Percentiles rank a stretch among this genome's conserved stretches.
Evolutionary conservation across 768 basidiomycete species (phyloP).

Genomic region (Lentinula boryana): DNA sequence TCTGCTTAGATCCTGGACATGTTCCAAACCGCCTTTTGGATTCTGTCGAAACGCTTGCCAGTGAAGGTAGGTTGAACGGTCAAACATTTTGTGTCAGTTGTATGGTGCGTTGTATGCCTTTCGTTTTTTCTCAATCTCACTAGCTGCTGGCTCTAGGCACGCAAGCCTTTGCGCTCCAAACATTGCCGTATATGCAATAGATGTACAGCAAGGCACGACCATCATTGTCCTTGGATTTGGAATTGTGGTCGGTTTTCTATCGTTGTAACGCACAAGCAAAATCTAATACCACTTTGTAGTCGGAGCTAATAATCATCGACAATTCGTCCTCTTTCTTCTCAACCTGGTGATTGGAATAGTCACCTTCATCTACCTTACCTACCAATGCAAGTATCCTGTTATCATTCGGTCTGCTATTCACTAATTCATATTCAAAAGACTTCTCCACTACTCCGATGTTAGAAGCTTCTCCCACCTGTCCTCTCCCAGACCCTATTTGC

Average conservation of each 20-base stretch:
- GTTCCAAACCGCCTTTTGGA: neutral
- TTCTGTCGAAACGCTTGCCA: constrained; percentile 76
- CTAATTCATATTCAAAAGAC: constrained; percentile 24
- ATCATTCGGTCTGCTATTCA: constrained; percentile 3
- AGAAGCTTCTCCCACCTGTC: constrained; percentile 53
- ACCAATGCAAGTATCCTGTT: constrained; percentile 55
- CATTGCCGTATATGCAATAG: constrained; percentile 91
- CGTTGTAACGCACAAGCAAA: neutral
- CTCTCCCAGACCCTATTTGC: constrained; percentile 68
- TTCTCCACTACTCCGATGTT: constrained; percentile 43
- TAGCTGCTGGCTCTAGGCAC: constrained; percentile 40
- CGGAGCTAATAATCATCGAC: constrained; percentile 89
- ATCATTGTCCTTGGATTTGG: constrained; percentile 99
- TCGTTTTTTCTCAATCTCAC: neutral
- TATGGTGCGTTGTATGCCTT: constrained; percentile 51
- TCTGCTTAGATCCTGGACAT: constrained; percentile 80
- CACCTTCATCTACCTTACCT: constrained; percentile 80
- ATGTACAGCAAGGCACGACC: constrained; percentile 88
- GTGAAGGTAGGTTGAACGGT: constrained; percentile 84
- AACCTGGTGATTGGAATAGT: constrained; percentile 78
- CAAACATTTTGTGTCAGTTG: constrained; percentile 96
- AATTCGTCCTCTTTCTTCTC: constrained; percentile 90
- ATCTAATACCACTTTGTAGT: constrained; percentile 37
- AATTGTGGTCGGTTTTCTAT: constrained; percentile 73
- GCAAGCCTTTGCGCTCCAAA: constrained; percentile 89